Conservation (phyloP, 2,329 filamentous ascomycete genomes). For the Neofusicoccum laricinum region DNA sequence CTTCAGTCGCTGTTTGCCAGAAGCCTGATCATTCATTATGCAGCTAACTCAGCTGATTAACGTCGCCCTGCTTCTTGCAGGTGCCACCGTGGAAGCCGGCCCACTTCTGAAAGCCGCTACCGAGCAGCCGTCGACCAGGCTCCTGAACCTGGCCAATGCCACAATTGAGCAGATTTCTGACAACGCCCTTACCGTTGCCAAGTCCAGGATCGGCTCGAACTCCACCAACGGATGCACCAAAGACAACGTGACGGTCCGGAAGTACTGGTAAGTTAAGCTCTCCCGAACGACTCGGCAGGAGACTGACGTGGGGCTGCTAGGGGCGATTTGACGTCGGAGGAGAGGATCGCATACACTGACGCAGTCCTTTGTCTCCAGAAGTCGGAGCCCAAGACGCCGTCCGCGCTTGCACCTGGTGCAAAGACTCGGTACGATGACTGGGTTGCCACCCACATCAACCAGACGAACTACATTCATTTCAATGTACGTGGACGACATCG, state of each 20-base stretch:
- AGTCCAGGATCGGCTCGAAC: not conserved
- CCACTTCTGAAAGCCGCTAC: not conserved
- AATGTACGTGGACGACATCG: slow-evolving; percentile 22
- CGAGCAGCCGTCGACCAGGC: not conserved
- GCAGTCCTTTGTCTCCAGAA: slow-evolving; percentile 35
- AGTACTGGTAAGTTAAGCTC: not conserved
- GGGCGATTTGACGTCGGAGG: slow-evolving; percentile 14
- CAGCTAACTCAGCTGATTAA: not conserved
- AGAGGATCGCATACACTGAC: slow-evolving; percentile 33
- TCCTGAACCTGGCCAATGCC: not conserved
- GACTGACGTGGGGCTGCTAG: not conserved
- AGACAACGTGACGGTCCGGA: slow-evolving; percentile 5
- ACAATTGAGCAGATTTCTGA: slow-evolving; percentile 1
- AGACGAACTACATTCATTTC: slow-evolving; percentile 32
- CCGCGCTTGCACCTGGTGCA: slow-evolving; percentile 28
- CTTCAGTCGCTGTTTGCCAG: not conserved
- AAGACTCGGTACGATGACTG: slow-evolving; percentile 37
- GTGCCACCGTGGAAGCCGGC: not conserved
- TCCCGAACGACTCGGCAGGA: too few species aligned
- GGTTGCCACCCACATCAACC: slow-evolving; percentile 34
- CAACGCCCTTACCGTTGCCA: slow-evolving; percentile 7
- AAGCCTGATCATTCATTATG: not conserved
- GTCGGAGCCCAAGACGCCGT: slow-evolving; percentile 30
- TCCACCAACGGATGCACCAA: not conserved
- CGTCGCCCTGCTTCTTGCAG: not conserved